Evolutionary conservation across 2,329 filamentous ascomycete species (phyloP).

Genomic region (Hypoxylon sp.): DNA sequence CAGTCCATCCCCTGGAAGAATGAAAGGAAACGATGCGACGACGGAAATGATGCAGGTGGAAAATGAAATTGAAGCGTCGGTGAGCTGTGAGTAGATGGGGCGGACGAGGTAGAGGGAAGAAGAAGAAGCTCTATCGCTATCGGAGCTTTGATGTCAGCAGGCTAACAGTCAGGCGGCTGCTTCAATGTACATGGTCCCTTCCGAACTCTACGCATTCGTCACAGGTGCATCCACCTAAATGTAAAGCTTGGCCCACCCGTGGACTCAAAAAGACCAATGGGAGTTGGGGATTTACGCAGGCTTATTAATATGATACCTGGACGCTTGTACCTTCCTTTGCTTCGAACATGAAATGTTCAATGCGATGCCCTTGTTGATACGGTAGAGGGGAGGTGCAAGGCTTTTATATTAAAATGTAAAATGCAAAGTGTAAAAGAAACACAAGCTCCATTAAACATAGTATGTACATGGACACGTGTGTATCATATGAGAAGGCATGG

Average conservation of each 20-base stretch:
- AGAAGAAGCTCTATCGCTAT: slow-evolving; percentile 28
- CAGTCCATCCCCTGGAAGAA: slow-evolving; percentile 45
- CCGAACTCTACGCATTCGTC: slow-evolving; percentile 29
- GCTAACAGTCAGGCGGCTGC: slow-evolving; percentile 32
- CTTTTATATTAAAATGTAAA: too few relatives aligned
- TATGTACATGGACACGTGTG: too few relatives aligned
- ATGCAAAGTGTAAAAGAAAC: too few relatives aligned
- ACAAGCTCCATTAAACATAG: too few relatives aligned
- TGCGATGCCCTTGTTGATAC: too few relatives aligned
- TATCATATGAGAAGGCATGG: too few relatives aligned
- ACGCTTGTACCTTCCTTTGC: too few relatives aligned
- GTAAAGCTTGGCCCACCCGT: slow-evolving; percentile 17
- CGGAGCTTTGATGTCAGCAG: slow-evolving; percentile 34
- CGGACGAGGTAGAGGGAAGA: slow-evolving; percentile 2
- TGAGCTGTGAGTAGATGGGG: not conserved
- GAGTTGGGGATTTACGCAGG: not conserved
- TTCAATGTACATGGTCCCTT: slow-evolving; percentile 15
- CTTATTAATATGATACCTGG: slow-evolving; percentile 8
- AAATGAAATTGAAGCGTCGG: slow-evolving; percentile 1
- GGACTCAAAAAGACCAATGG: too few relatives aligned
- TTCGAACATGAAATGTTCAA: too few relatives aligned
- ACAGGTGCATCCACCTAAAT: too few relatives aligned
- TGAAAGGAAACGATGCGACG: slow-evolving; percentile 25
- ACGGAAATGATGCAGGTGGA: slow-evolving; percentile 6
- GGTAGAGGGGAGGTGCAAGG: too few relatives aligned